phyloP scores from a whole-genome alignment of 805 yeast genomes.

The Metschnikowia hibisci region DNA sequence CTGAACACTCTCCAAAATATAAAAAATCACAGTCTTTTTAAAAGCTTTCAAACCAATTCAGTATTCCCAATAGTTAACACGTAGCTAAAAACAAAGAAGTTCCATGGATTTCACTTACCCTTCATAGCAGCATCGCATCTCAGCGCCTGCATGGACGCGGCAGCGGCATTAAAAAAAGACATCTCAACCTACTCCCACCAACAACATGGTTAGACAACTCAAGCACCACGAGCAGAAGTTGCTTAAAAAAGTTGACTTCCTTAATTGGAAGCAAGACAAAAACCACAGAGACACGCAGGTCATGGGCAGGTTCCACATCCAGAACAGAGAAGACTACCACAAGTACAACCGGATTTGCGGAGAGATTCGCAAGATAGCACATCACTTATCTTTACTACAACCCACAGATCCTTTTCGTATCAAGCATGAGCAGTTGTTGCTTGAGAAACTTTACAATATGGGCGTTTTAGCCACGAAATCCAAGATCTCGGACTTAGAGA shows the following conservation, averaged over 20 bases:
- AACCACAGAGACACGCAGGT: conserved; percentile 96
- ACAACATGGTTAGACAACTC: conserved; percentile 59
- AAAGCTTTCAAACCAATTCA: no score
- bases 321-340: conserved; percentile 92
- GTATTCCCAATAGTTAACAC: no score
- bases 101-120: no score
- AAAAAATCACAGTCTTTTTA: no score
- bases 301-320: conserved; percentile 90
- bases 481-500: conserved; percentile 88
- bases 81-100: no score
- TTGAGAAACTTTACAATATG: conserved; percentile 85
- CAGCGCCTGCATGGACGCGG: conserved; percentile 2
- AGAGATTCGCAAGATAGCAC: conserved; percentile 80
- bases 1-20: no score
- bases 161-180: not conserved
- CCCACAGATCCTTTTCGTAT: conserved; percentile 84
- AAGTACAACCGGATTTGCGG: conserved; percentile 94
- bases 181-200: not conserved
- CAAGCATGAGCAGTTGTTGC: conserved; percentile 80
- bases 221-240: conserved; percentile 95
- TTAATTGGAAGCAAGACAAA: conserved; percentile 95
- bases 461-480: conserved; percentile 86
- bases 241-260: conserved; percentile 91
- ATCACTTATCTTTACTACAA: conserved; percentile 76
- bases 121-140: not conserved